Evolutionary conservation across 441 rosid species (phyloP), one percentile per base, ranked within the genome.

Genomic region (Erodium texanum): DNA sequence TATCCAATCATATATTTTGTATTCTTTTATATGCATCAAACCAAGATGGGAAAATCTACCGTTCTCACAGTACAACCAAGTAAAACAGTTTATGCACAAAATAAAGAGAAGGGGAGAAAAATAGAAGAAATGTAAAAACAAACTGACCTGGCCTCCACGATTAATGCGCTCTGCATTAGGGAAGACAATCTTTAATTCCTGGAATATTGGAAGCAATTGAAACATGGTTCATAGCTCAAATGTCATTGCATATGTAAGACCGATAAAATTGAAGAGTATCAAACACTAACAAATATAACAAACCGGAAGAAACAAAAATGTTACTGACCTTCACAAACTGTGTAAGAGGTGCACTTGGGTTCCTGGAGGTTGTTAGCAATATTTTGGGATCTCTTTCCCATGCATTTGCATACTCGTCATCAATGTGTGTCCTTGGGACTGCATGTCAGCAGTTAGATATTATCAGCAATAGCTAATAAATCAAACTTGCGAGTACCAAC

Each of bases 321-420:
- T 1, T 24, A 73, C 71, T 32, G 63, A 88, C 96, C 99, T 91
- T 89, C 8, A 85, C 86, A 70, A 91, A 94, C 61, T 85, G 89
- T 1, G 82, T 67, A 41, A 93, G 93, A 0, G 96, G 92, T 69
- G 89, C 86, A 86, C 93, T 93, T 1, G 99, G 96, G 80, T 91
- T 77, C 71, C 97, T 77, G 16, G 99, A 91, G 0, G 96, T 87
- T 29, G 97, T 91, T 61, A 93, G 69, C 82, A 89, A 65, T 74
- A 94, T 94, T 77, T 87, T 91, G 3, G 99, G 97, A 52, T 91
- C 88, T 56, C 69, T 82, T 59, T 79, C 89, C 0, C 85, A 76
- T 1, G 89, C 96, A 66, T 80, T 84, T 62, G 96, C 99, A 68
- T 93, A 94, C 72, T 89, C 97, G 66, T 94, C 99, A 70, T 91